Conservation (phyloP, 441 rosid genomes). For the Adansonia grandidieri region DNA sequence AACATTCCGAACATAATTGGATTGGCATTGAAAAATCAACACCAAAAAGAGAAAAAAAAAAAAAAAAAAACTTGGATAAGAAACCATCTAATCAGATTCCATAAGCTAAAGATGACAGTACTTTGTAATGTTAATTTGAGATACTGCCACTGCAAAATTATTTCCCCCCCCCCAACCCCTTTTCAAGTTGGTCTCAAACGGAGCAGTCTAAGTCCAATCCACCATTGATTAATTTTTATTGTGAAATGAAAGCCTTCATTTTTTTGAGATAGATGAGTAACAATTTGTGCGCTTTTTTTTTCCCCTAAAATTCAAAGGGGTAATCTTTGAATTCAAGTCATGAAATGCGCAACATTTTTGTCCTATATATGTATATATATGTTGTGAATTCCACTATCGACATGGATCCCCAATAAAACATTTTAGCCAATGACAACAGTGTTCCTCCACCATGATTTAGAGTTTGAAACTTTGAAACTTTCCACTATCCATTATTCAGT, state of each 20-base stretch:
- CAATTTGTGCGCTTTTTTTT: neutral
- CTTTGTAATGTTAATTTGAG: neutral
- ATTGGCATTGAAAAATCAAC: slow-evolving; percentile 19
- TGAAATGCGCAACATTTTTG: neutral
- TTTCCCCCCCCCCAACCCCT: neutral
- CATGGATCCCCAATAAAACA: neutral
- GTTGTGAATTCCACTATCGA: neutral
- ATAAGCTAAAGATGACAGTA: neutral
- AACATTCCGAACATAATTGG: slow-evolving; percentile 11
- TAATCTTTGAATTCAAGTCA: neutral
- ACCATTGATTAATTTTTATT: neutral
- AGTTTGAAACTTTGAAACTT: slow-evolving; percentile 14
- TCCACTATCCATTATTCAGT: slow-evolving; percentile 19
- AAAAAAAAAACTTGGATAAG: slow-evolving; percentile 20
- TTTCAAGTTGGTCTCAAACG: neutral
- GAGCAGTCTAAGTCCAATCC: neutral
- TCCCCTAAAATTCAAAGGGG: neutral
- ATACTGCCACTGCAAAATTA: neutral
- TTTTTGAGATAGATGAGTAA: neutral
- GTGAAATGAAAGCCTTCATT: neutral
- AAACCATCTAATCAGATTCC: slow-evolving; percentile 10
- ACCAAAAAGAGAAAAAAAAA: neutral
- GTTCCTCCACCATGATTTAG: slow-evolving; percentile 24
- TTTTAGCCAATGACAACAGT: neutral
- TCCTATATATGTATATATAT: neutral